Base-by-base conservation (phyloP, 371 early-diverging fungal species). In the Circinella umbellata region DNA sequence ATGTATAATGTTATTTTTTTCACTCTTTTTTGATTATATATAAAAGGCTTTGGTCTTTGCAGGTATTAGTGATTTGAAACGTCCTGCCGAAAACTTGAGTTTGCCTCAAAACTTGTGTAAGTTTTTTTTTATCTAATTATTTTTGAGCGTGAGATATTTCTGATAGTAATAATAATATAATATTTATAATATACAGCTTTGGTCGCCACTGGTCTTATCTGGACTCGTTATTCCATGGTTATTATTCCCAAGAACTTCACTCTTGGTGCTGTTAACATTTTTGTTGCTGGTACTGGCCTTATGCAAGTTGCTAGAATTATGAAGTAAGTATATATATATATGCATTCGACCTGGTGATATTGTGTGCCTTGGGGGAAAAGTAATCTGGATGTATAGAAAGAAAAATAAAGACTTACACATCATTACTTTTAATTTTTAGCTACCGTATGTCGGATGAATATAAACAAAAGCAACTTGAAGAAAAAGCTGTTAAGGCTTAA, bases 181-280 rank as follows among this genome's bases (percentile, higher is more conserved):
- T 42, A 42, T 42, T 20, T 34, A 37, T 42, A 20, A 74, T 61
- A 15, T 59, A 36, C 84, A 86, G 94, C 98, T 15, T 85, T 98
- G 73, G 89, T 96, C 34, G 94, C 95, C 63, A 98, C 98, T 27
- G 98, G 98, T 63, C 68, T 95, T 69, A 98, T 98, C 78, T 98
- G 98, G 98, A 90, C 94, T 35, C 93, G 98, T 60, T 98, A 96
- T 82, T 94, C 97, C 11, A 88, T 90, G 66, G 94, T 94, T 37
- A 98, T 98, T 70, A 96, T 86, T 37, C 98, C 98, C 68, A 89
- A 90, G 78, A 98, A 98, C 86, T 96, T 89, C 77, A 82, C 89
- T 68, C 79, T 98, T 75, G 89, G 96, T 71, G 83, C 91, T 37
- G 98, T 98, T 69, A 98, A 98, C 79, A 46, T 95, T 35, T 98